phyloP scores from a whole-genome alignment of 2,329 filamentous ascomycete genomes.

The Fusarium camptoceras region DNA sequence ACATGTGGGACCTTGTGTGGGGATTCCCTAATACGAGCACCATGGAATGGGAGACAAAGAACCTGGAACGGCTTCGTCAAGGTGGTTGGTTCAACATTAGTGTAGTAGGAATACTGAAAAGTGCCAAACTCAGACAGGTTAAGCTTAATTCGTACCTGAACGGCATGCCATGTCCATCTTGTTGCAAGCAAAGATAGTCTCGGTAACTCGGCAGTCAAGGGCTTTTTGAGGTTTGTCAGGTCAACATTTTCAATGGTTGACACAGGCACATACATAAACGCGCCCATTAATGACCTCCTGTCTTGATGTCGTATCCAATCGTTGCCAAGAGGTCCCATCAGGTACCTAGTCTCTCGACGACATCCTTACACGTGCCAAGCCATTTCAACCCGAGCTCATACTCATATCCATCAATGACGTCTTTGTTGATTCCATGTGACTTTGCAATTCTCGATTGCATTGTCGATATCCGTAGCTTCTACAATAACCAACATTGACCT shows the following conservation, averaged over 20 bases:
- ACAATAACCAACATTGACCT: not conserved
- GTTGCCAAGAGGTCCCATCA: not conserved
- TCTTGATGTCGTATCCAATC: not conserved
- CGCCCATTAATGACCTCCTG: not conserved
- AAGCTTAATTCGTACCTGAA: conserved; percentile 28
- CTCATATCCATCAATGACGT: not conserved
- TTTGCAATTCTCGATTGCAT: not conserved
- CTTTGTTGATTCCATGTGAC: not conserved
- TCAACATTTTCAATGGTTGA: conserved; percentile 6
- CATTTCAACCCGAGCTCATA: not conserved
- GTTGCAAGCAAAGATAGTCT: conserved; percentile 2
- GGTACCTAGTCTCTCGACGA: not conserved
- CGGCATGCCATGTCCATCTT: not conserved
- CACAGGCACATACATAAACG: not conserved
- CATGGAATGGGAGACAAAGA: conserved; percentile 1
- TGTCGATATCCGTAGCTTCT: not conserved
- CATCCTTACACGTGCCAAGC: conserved; percentile 1
- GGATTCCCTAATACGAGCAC: conserved; percentile 40
- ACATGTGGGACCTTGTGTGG: not conserved
- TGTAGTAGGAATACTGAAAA: not conserved
- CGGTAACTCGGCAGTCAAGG: conserved; percentile 9
- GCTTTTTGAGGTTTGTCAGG: not conserved
- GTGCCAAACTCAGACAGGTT: conserved; percentile 22
- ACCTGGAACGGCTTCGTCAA: conserved; percentile 20
- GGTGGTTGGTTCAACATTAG: conserved; percentile 18